Base-by-base conservation (phyloP, 2,329 filamentous ascomycete species). In the Mycosphaerelloides madeirae region DNA sequence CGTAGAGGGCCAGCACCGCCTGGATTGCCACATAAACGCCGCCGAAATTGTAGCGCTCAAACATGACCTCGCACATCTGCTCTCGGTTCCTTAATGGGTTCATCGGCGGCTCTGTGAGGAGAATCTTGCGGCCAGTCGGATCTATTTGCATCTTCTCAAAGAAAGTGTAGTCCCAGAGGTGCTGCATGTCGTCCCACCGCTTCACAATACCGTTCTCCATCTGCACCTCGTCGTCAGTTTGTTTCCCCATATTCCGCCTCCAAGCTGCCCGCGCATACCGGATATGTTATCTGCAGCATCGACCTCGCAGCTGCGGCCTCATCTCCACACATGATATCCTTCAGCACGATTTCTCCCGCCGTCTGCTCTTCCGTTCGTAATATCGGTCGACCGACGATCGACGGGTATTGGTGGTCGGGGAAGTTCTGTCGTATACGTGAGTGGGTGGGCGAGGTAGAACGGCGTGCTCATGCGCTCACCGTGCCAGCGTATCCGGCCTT, bases 141-240 rank as follows among this genome's bases (percentile, higher is more conserved):
- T 97, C 87, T 58, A 98, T 76, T 69, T 89, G 82, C 80, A 98
- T 87, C 80, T 97, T 97, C 68, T 98, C 91, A 70, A 80, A 84
- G 69, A 98, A 98, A 18, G 93, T 98, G 69, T 94, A 97, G 73
- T 98, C 91, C 93, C 93, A 98, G 44, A 98, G 83, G 66, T 97
- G 91, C 75, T 95, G 87, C 93, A 98, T 98, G 69, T 98, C 93
- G 60, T 98, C 93, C 93, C 93, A 98, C 65, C 89, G 90, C 80
- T 96, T 97, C 57, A 98, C 89, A 62, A 98, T 97, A 62, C 93
- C 93, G 68, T 98, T 98, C 71, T 98, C 93, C 93, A 98, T 98
- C 80, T 84, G 68, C 48, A 25, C 13, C 15, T 20, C 39, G 33
- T 29, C 36, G 44, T 53, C 47, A 49, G 46, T 38, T 38, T 11